Percentiles rank a stretch among this genome's conserved stretches.
Conservation (phyloP, 2,329 filamentous ascomycete genomes). For the Hypoxylon sp. region DNA sequence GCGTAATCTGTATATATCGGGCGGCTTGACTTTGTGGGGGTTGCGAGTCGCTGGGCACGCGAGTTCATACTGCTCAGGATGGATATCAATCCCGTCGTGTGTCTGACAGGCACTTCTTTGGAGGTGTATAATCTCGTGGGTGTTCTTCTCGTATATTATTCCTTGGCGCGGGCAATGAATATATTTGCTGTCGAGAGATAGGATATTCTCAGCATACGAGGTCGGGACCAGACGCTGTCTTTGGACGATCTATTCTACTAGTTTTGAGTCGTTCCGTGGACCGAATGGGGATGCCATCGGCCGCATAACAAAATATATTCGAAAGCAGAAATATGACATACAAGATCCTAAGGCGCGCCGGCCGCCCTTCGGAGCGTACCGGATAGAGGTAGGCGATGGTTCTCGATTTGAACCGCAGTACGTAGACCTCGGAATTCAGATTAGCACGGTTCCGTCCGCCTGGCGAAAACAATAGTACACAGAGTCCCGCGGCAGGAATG, state of each 20-base stretch:
- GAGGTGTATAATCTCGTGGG: neutral
- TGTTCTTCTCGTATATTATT: neutral
- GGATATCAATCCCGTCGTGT: constrained; percentile 1
- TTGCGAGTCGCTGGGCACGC: constrained; percentile 11
- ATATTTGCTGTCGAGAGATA: neutral
- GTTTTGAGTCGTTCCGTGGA: neutral
- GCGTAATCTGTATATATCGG: constrained; percentile 28
- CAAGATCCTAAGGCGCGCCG: constrained; percentile 3
- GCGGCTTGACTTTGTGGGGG: constrained; percentile 26
- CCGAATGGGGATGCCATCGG: neutral
- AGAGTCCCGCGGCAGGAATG: neutral
- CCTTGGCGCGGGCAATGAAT: neutral
- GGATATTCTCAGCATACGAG: neutral
- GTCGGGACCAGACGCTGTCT: neutral
- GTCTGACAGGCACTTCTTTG: constrained; percentile 17
- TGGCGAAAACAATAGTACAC: neutral
- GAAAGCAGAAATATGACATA: constrained; percentile 3
- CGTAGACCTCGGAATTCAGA: neutral
- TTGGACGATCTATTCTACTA: neutral
- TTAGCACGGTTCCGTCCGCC: neutral
- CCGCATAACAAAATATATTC: neutral
- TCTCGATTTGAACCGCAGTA: neutral
- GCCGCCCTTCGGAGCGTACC: neutral
- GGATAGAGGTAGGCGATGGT: neutral
- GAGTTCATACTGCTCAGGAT: constrained; percentile 5